Conservation (phyloP, 768 basidiomycete genomes). For the Calvatia gigantea region DNA sequence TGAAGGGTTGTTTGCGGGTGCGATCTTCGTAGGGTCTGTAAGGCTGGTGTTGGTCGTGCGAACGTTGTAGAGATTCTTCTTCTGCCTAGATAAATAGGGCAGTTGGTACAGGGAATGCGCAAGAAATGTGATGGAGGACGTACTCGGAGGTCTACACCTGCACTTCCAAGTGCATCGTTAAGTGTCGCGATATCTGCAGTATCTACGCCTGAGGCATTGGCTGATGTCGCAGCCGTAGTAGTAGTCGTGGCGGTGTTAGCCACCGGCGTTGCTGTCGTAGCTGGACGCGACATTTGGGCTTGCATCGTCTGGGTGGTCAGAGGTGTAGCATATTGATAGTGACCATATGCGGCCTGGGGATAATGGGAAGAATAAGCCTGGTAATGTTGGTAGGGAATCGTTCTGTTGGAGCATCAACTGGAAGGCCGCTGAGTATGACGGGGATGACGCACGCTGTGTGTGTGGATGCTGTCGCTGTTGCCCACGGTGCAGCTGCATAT, state of each 20-base stretch:
- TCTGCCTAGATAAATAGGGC: conserved; percentile 55
- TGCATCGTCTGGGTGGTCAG: conserved; percentile 24
- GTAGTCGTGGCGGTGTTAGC: conserved; percentile 18
- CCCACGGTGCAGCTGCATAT: conserved; percentile 9
- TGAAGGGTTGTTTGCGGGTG: conserved; percentile 68
- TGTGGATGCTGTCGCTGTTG: not conserved
- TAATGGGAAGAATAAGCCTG: conserved; percentile 41
- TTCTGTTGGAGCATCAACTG: conserved; percentile 27
- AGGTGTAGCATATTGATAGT: conserved; percentile 43
- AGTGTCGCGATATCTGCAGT: conserved; percentile 73
- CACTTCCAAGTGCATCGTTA: conserved; percentile 83
- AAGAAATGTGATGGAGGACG: conserved; percentile 20
- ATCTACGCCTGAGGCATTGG: conserved; percentile 39
- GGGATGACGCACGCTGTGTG: conserved; percentile 9
- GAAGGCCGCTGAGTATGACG: conserved; percentile 14
- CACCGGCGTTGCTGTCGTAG: conserved; percentile 22
- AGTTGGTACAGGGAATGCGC: not conserved
- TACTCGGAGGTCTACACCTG: conserved; percentile 83
- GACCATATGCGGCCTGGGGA: conserved; percentile 40
- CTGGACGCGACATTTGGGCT: conserved; percentile 16
- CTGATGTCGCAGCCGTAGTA: conserved; percentile 18
- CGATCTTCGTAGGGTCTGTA: conserved; percentile 77
- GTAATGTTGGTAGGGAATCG: conserved; percentile 48
- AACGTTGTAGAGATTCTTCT: conserved; percentile 75
- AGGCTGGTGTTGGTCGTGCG: conserved; percentile 55